Conservation (phyloP, 257 asterid species). For the Penstemon eatonii region DNA sequence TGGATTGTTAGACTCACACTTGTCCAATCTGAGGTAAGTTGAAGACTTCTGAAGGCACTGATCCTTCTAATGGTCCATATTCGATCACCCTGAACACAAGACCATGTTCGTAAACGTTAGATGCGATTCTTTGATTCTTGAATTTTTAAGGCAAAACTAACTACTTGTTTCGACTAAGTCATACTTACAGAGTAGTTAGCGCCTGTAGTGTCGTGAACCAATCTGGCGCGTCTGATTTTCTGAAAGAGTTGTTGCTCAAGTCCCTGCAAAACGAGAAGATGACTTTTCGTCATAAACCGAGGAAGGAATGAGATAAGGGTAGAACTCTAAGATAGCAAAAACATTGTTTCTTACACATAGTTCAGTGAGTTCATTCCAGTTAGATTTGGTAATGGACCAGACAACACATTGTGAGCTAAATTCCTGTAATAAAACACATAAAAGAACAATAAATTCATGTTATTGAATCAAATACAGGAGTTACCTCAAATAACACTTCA, state of each 20-base stretch:
- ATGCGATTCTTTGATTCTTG: background rate
- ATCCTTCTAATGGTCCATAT: constrained; percentile 76
- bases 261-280: constrained; percentile 52
- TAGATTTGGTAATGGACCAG: constrained; percentile 74
- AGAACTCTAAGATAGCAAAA: background rate
- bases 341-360: constrained; percentile 55
- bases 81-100: constrained; percentile 68
- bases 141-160: constrained; percentile 23
- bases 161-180: constrained; percentile 9
- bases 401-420: constrained; percentile 71
- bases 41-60: constrained; percentile 65
- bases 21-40: constrained; percentile 79
- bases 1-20: constrained; percentile 63
- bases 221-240: constrained; percentile 60
- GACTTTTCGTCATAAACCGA: background rate
- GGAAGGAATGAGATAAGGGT: background rate
- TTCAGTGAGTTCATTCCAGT: constrained; percentile 77
- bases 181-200: constrained; percentile 81
- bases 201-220: constrained; percentile 79
- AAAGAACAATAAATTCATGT: background rate
- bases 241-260: constrained; percentile 84
- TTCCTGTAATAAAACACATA: constrained; percentile 49
- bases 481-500: background rate
- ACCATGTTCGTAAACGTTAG: background rate
- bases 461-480: background rate